Conservation (phyloP, 2,329 filamentous ascomycete genomes). For the Phialocephala sp. region DNA sequence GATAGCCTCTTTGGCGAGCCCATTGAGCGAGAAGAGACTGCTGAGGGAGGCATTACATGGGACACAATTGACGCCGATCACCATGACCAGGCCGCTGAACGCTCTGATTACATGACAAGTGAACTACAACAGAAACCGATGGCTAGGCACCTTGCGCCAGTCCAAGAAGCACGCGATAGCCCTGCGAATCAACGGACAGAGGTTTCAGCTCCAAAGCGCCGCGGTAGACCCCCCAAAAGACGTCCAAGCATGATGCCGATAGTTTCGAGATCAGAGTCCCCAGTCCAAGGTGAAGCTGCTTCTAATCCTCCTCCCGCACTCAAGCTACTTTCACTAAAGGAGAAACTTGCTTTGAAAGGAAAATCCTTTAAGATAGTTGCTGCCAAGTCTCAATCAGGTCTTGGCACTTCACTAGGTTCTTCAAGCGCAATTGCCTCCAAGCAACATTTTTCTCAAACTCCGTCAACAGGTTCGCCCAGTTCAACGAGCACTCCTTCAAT, state of each 20-base stretch:
- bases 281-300: constrained; percentile 1
- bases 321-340: constrained; percentile 38
- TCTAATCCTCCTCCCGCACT: not conserved
- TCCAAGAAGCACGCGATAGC: not conserved
- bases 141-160: not conserved
- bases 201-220: constrained; percentile 20
- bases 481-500: constrained; percentile 18
- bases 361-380: constrained; percentile 39
- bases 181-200: not conserved
- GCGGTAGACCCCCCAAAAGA: constrained; percentile 34
- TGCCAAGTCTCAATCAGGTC: constrained; percentile 18
- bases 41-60: constrained; percentile 13
- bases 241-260: not conserved
- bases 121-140: not conserved
- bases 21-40: constrained; percentile 19
- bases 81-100: constrained; percentile 11
- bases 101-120: not conserved
- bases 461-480: constrained; percentile 14
- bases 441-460: not conserved
- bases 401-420: not conserved
- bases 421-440: not conserved
- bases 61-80: constrained; percentile 18
- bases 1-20: constrained; percentile 37
- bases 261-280: constrained; percentile 4
- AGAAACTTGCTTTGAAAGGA: constrained; percentile 41